Conservation (phyloP, 2,329 filamentous ascomycete species). For the Apiospora koreana region DNA sequence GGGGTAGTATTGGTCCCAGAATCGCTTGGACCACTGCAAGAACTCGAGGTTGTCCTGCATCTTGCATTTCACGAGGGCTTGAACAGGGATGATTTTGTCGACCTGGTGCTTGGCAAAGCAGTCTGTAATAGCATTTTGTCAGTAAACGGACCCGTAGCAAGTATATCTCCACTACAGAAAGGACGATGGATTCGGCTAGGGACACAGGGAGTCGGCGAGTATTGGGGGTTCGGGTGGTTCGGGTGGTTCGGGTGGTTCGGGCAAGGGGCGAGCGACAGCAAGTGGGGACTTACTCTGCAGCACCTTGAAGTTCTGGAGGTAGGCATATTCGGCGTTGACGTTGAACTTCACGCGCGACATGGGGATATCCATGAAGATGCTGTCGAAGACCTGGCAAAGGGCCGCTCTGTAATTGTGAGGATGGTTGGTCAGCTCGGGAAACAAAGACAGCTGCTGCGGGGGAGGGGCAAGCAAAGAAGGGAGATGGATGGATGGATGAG, state of each 20-base stretch:
- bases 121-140: slow-evolving; percentile 49
- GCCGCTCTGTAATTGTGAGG: slow-evolving; percentile 67
- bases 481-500: no score
- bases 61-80: slow-evolving; percentile 93
- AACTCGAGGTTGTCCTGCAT: slow-evolving; percentile 99
- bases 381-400: slow-evolving; percentile 96
- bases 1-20: slow-evolving; percentile 98
- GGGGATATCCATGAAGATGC: slow-evolving; percentile 92
- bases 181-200: no score
- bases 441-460: not conserved
- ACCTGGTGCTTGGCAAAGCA: slow-evolving; percentile 82
- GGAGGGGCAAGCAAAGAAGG: slow-evolving; percentile 16
- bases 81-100: slow-evolving; percentile 87
- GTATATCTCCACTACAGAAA: not conserved
- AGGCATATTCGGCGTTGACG: slow-evolving; percentile 94
- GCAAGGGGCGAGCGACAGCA: not conserved
- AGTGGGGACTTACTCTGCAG: slow-evolving; percentile 74
- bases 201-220: not conserved
- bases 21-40: slow-evolving; percentile 93
- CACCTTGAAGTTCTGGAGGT: slow-evolving; percentile 98
- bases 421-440: slow-evolving; percentile 11
- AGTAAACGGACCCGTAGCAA: not conserved
- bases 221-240: not conserved
- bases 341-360: slow-evolving; percentile 99
- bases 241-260: not conserved